Percentiles rank a stretch among this genome's conserved stretches.
Evolutionary conservation across 441 rosid genomes (phyloP).

Genomic region (Bocquillonia castaneifolia): DNA sequence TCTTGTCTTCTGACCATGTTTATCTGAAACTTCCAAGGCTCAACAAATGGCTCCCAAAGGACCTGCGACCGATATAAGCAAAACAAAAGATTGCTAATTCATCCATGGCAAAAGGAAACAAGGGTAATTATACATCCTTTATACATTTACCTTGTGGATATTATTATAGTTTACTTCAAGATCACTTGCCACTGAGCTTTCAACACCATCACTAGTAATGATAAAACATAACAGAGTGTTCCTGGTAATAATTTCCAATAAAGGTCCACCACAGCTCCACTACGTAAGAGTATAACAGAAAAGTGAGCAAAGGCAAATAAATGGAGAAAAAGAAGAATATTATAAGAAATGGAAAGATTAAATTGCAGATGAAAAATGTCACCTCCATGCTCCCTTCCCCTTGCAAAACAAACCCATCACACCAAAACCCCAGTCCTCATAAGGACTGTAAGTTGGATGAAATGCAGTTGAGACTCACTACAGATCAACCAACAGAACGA

Average conservation of each 20-base stretch:
- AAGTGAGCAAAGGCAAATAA: slow-evolving; percentile 18
- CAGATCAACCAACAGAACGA: too few relatives aligned
- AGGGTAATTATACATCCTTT: slow-evolving; percentile 10
- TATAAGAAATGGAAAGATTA: background rate
- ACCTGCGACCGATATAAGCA: slow-evolving; percentile 45
- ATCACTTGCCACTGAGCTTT: slow-evolving; percentile 51
- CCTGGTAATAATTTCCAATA: slow-evolving; percentile 61
- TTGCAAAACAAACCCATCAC: background rate
- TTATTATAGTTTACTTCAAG: slow-evolving; percentile 83
- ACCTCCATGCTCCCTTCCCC: background rate
- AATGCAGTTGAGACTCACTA: background rate
- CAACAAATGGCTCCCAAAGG: slow-evolving; percentile 87
- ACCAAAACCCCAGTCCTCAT: background rate
- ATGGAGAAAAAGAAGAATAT: background rate
- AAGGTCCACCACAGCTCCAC: slow-evolving; percentile 88
- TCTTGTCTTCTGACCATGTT: slow-evolving; percentile 46
- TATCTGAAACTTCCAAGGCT: slow-evolving; percentile 81
- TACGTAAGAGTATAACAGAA: slow-evolving; percentile 37
- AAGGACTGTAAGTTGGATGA: background rate
- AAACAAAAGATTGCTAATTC: slow-evolving; percentile 22
- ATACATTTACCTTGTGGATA: slow-evolving; percentile 64
- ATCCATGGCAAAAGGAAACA: slow-evolving; percentile 5
- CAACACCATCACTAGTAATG: slow-evolving; percentile 43
- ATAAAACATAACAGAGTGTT: slow-evolving; percentile 43
- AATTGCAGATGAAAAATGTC: background rate